These are phyloP conservation scores for Neofusicoccum parvum DNA, from an alignment of 2,329 filamentous ascomycete species.

Conservation along the genomic window DNA sequence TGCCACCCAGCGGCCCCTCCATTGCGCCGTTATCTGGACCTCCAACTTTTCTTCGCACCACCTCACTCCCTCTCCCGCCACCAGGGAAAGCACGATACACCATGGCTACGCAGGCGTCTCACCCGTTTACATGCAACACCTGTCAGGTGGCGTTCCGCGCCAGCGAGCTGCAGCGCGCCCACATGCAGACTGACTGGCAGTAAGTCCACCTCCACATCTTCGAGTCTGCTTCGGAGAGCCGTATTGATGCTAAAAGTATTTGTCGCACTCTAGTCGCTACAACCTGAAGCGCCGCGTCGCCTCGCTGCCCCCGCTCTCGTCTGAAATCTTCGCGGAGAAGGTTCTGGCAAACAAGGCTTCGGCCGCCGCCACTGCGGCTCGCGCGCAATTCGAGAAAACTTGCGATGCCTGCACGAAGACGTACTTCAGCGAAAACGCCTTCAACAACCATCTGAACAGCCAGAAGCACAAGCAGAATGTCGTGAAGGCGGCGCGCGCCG, in stretches of 20 bases:
- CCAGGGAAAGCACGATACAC: constrained; percentile 13
- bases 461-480: constrained; percentile 81
- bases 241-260: neutral
- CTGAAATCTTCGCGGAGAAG: constrained; percentile 93
- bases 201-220: constrained; percentile 55
- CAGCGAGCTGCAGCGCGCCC: constrained; percentile 86
- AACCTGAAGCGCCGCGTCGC: constrained; percentile 95
- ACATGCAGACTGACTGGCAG: constrained; percentile 99
- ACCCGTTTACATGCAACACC: constrained; percentile 97
- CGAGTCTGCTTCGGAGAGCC: neutral
- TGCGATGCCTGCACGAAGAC: constrained; percentile 86
- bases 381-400: constrained; percentile 81
- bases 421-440: constrained; percentile 96
- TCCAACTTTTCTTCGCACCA: constrained; percentile 18
- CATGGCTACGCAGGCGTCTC: constrained; percentile 47
- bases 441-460: constrained; percentile 86
- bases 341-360: constrained; percentile 87
- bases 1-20: constrained; percentile 13
- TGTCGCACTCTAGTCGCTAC: constrained; percentile 68
- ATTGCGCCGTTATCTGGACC: constrained; percentile 3
- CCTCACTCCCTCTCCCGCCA: neutral
- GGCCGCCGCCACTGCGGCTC: constrained; percentile 80
- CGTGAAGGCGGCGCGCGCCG: constrained; percentile 45
- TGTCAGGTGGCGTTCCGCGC: constrained; percentile 96
- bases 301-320: constrained; percentile 84